These are phyloP conservation scores for Boletus sensibilis DNA, from an alignment of 768 basidiomycete species.

Conservation along the genomic window DNA sequence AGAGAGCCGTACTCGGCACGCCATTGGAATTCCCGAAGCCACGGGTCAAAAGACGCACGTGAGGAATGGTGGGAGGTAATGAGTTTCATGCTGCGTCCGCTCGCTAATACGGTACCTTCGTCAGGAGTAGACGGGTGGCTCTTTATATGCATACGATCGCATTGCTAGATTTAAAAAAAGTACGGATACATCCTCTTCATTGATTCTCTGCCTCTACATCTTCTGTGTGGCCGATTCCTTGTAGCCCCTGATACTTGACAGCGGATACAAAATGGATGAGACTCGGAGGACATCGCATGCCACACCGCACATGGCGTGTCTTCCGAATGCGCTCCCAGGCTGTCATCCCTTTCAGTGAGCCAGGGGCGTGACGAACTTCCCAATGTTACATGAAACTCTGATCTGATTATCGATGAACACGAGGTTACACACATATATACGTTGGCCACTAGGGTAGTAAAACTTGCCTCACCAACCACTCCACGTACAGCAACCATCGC, in stretches of 20 bases:
- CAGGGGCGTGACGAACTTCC: background rate
- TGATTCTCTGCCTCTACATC: background rate
- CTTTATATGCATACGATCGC: background rate
- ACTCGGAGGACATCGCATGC: background rate
- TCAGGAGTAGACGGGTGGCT: background rate
- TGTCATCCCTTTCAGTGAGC: no score
- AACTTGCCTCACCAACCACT: background rate
- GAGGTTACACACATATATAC: background rate
- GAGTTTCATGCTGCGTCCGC: background rate
- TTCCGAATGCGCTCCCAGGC: background rate
- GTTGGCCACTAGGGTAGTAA: background rate
- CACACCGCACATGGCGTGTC: background rate
- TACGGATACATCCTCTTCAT: background rate
- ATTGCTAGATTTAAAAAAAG: background rate
- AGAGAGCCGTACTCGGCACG: constrained; percentile 69
- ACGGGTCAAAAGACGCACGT: constrained; percentile 33
- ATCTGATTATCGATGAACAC: constrained; percentile 7
- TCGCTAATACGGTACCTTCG: background rate
- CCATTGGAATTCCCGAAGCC: constrained; percentile 84
- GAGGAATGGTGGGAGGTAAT: constrained; percentile 1
- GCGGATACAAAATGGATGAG: background rate
- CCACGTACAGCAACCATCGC: background rate
- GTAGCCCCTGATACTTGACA: background rate
- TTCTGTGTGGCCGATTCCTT: background rate
- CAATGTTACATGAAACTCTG: background rate